These are phyloP conservation scores for Trametes cingulata DNA, from an alignment of 768 basidiomycete species.

Conservation along the genomic window DNA sequence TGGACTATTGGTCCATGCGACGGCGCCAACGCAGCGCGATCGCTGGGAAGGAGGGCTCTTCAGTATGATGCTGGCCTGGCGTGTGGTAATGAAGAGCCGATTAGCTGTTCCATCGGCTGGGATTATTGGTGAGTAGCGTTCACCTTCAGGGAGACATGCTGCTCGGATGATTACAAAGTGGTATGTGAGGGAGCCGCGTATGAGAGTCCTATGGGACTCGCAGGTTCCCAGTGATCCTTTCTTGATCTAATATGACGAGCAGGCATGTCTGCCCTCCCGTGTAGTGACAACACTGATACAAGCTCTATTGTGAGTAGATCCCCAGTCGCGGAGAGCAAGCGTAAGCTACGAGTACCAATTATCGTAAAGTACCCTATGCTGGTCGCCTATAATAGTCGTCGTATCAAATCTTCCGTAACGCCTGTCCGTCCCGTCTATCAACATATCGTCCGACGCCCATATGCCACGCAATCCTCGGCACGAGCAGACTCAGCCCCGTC, in stretches of 20 bases:
- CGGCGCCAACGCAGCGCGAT: slow-evolving; percentile 23
- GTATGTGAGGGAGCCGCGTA: slow-evolving; percentile 68
- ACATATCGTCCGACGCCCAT: slow-evolving; percentile 75
- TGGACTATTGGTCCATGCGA: slow-evolving; percentile 63
- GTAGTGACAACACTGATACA: not conserved
- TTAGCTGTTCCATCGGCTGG: not conserved
- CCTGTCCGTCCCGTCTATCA: slow-evolving; percentile 56
- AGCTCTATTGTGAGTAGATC: not conserved
- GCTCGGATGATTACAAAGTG: slow-evolving; percentile 69
- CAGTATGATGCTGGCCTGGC: not conserved
- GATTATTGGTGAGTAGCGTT: slow-evolving; percentile 10
- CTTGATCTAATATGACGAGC: slow-evolving; percentile 93
- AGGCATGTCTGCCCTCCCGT: not conserved
- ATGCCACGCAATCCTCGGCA: slow-evolving; percentile 75
- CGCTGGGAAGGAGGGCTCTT: slow-evolving; percentile 4
- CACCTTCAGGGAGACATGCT: not conserved
- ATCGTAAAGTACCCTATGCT: slow-evolving; percentile 16
- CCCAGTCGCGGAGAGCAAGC: not conserved
- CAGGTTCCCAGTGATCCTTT: slow-evolving; percentile 58
- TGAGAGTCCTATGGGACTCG: slow-evolving; percentile 29
- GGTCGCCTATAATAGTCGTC: not conserved
- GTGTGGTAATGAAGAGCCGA: not conserved
- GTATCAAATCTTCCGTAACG: slow-evolving; percentile 20
- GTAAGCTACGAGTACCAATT: slow-evolving; percentile 17
- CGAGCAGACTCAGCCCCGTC: slow-evolving; percentile 61